A percentile compares a stretch with the other conserved stretches of the same genome.
Conservation (phyloP, 176 grass and related monocot species). For the Juncus inflexus region DNA sequence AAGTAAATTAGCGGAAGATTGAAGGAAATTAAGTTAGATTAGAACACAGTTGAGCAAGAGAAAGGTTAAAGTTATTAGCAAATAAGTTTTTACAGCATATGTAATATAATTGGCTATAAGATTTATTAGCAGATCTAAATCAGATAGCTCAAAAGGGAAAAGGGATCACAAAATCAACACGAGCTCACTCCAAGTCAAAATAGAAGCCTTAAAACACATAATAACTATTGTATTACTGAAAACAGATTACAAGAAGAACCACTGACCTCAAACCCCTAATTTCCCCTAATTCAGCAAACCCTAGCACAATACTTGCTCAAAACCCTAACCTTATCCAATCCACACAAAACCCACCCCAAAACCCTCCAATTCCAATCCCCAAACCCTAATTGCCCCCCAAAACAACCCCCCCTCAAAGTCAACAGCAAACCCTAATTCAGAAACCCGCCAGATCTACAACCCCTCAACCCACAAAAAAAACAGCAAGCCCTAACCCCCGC, state of each 20-base stretch:
- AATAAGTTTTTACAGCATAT: no score
- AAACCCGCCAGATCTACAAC: slow-evolving; percentile 9
- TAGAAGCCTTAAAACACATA: no score
- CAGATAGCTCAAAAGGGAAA: no score
- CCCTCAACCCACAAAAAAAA: background rate
- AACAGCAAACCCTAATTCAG: slow-evolving; percentile 29
- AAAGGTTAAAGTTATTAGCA: no score
- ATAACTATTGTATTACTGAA: background rate
- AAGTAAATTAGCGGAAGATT: no score
- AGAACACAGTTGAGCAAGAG: no score
- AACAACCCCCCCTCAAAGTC: background rate
- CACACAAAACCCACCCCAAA: slow-evolving; percentile 2
- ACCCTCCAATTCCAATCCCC: background rate
- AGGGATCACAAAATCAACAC: no score
- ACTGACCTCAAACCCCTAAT: background rate
- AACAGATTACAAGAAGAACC: background rate
- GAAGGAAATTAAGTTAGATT: no score
- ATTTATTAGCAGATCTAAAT: no score
- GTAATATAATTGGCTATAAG: no score
- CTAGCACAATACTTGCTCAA: background rate
- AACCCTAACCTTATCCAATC: slow-evolving; percentile 2
- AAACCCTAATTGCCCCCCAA: slow-evolving; percentile 2
- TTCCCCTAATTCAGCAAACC: background rate
- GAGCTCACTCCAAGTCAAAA: no score
- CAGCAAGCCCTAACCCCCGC: slow-evolving; percentile 11